phyloP scores from a whole-genome alignment of 2,329 filamentous ascomycete species.

The Westerdykella sp. region DNA sequence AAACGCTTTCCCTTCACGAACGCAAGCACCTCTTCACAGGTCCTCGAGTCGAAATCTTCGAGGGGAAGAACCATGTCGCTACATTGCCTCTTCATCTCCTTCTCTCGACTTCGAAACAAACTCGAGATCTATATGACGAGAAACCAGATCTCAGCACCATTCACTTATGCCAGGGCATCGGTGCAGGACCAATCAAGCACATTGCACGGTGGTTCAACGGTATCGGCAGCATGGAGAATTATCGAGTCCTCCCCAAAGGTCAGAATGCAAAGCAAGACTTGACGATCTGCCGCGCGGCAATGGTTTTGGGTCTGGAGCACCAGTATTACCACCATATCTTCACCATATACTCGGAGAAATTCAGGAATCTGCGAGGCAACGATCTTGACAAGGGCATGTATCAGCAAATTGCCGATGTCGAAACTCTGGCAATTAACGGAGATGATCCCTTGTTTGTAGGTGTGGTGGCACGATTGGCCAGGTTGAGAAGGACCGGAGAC shows the following conservation, averaged over 20 bases:
- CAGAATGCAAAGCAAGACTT: not conserved
- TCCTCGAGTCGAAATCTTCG: too few species aligned
- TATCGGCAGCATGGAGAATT: too few species aligned
- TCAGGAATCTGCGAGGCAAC: not conserved
- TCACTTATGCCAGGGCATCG: too few species aligned
- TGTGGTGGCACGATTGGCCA: not conserved
- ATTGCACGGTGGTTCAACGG: too few species aligned
- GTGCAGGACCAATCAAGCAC: too few species aligned
- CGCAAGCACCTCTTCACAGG: too few species aligned
- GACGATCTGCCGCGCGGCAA: not conserved
- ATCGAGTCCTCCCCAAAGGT: not conserved
- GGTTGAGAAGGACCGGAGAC: not conserved
- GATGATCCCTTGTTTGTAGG: not conserved
- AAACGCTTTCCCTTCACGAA: too few species aligned
- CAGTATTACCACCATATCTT: not conserved
- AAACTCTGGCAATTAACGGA: not conserved
- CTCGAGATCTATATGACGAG: too few species aligned
- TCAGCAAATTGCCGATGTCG: not conserved
- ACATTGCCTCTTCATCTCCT: too few species aligned
- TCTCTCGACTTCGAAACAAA: too few species aligned
- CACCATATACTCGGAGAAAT: not conserved
- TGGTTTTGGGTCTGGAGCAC: not conserved
- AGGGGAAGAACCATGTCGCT: too few species aligned
- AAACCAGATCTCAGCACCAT: too few species aligned
- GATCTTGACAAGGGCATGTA: not conserved